phyloP scores from a whole-genome alignment of 352 stramenopile genomes.

The Halophytophthora batemanensis region DNA sequence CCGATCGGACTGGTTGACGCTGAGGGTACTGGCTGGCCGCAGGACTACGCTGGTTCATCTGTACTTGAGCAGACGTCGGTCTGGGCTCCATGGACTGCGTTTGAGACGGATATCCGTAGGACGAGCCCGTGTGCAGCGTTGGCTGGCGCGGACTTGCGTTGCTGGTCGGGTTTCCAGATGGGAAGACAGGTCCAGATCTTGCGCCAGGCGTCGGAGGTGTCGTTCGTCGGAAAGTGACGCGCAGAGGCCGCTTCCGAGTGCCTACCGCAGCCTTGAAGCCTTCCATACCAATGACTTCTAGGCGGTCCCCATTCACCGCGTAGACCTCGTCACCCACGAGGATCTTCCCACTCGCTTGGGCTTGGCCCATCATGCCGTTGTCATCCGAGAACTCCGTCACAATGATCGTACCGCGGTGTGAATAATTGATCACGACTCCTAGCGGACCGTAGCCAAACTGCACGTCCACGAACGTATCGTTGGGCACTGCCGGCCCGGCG shows the following conservation, averaged over 20 bases:
- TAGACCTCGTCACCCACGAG: slow-evolving; percentile 75
- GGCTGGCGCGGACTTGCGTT: not conserved
- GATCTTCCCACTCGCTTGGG: slow-evolving; percentile 67
- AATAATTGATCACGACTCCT: slow-evolving; percentile 85
- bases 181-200: not conserved
- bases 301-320: slow-evolving; percentile 61
- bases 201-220: slow-evolving; percentile 4
- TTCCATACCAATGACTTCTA: slow-evolving; percentile 78
- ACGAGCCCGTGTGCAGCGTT: slow-evolving; percentile 3
- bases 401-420: slow-evolving; percentile 59
- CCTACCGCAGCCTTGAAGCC: slow-evolving; percentile 73
- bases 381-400: slow-evolving; percentile 82
- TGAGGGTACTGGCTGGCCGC: slow-evolving; percentile 18
- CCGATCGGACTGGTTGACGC: not conserved
- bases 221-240: slow-evolving; percentile 64
- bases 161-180: slow-evolving; percentile 1
- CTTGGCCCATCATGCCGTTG: slow-evolving; percentile 65
- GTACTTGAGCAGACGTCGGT: slow-evolving; percentile 4
- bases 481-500: slow-evolving; percentile 10
- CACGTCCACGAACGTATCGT: slow-evolving; percentile 53
- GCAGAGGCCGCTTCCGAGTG: slow-evolving; percentile 53
- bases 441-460: slow-evolving; percentile 68
- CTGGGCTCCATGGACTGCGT: slow-evolving; percentile 1
- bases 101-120: slow-evolving; percentile 10
- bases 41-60: slow-evolving; percentile 20